A percentile compares a stretch with the other conserved stretches of the same genome.
These are phyloP conservation scores for Solanum microdontum DNA, from an alignment of 257 asterid species.

Conservation along the genomic window DNA sequence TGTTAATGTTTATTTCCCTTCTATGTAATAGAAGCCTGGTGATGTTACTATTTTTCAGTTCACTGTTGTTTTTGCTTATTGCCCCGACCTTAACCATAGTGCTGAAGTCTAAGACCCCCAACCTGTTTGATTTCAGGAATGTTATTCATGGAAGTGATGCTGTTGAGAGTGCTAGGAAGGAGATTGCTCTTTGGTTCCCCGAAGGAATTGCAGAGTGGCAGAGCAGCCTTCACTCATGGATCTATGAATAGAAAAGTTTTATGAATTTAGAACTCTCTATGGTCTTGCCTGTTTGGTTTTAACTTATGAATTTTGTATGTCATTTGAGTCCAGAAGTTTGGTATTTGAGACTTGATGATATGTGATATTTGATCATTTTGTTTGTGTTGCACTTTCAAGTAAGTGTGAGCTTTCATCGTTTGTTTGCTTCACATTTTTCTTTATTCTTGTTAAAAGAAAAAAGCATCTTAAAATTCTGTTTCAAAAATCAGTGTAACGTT, in stretches of 20 bases:
- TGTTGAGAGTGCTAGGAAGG: slow-evolving; percentile 82
- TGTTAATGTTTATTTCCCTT: not conserved
- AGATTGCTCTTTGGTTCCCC: slow-evolving; percentile 96
- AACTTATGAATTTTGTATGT: not conserved
- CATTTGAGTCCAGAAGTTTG: not conserved
- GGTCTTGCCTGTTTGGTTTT: not conserved
- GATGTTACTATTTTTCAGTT: not conserved
- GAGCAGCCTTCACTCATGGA: slow-evolving; percentile 84
- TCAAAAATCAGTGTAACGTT: not conserved
- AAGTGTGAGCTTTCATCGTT: no score
- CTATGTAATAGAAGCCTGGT: not conserved
- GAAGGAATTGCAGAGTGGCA: slow-evolving; percentile 84
- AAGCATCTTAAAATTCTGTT: not conserved
- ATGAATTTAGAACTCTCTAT: not conserved
- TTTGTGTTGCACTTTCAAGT: not conserved
- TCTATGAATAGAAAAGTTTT: slow-evolving; percentile 42
- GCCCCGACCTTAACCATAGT: not conserved
- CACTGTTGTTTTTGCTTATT: not conserved
- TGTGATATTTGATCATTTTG: not conserved
- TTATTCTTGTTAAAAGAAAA: not conserved
- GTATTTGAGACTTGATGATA: not conserved
- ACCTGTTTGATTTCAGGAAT: slow-evolving; percentile 40
- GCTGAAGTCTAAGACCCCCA: not conserved
- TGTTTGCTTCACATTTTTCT: not conserved
- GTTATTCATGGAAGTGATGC: slow-evolving; percentile 91